Percentiles rank a stretch among this genome's conserved stretches.
Conservation (phyloP, 2,329 filamentous ascomycete species). For the Paraconiothyrium sp. region DNA sequence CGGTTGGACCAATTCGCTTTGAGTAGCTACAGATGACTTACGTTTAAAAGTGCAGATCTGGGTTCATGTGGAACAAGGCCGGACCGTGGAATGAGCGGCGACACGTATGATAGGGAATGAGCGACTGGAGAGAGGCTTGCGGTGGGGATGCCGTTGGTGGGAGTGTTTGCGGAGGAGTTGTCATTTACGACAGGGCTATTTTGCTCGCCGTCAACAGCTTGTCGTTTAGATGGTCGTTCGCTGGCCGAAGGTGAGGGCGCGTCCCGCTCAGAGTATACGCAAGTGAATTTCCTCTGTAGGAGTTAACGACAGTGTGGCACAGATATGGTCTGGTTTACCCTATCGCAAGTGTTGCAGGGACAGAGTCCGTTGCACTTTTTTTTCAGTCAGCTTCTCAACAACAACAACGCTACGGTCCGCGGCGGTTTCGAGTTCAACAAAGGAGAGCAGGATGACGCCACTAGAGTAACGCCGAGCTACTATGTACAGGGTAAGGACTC, state of each 20-base stretch:
- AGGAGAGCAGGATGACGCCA: neutral
- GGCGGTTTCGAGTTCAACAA: conserved; percentile 10
- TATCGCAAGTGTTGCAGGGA: conserved; percentile 68
- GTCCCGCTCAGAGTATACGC: conserved; percentile 50
- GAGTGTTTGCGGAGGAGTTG: conserved; percentile 31
- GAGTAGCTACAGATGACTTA: neutral
- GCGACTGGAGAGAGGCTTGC: conserved; percentile 30
- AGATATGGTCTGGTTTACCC: conserved; percentile 50
- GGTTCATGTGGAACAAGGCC: conserved; percentile 18
- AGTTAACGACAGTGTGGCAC: conserved; percentile 25
- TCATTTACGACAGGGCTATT: conserved; percentile 31
- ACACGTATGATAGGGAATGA: conserved; percentile 25
- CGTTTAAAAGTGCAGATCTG: conserved; percentile 15
- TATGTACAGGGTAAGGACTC: neutral
- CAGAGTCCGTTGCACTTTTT: conserved; percentile 66
- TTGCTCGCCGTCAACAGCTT: conserved; percentile 37
- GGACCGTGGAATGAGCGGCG: conserved; percentile 27
- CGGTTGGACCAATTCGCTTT: neutral
- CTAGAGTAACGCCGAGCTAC: neutral
- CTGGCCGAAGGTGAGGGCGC: conserved; percentile 46
- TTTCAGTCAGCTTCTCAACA: conserved; percentile 24
- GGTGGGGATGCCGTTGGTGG: conserved; percentile 31
- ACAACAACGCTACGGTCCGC: conserved; percentile 5
- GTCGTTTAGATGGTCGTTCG: conserved; percentile 51
- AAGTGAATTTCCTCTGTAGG: conserved; percentile 52